phyloP scores from a whole-genome alignment of 805 yeast species.

The Schizosaccharomyces osmophilus region DNA sequence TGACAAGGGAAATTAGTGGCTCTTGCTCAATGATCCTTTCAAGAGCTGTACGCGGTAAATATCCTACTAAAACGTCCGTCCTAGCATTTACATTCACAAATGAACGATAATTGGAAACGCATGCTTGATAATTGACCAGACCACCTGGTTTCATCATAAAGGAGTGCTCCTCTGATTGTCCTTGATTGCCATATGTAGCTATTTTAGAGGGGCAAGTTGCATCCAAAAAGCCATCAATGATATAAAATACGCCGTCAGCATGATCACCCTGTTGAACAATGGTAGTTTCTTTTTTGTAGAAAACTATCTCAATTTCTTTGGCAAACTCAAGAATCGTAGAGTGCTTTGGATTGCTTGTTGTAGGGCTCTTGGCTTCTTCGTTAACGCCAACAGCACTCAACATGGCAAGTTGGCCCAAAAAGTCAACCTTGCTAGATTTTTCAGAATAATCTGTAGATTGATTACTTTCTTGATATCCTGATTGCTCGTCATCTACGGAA shows the following conservation, averaged over 20 bases:
- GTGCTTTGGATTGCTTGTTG: not conserved
- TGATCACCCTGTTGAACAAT: conserved; percentile 40
- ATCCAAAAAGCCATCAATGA: conserved; percentile 54
- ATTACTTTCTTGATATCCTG: not conserved
- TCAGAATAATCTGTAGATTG: not conserved
- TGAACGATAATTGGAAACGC: conserved; percentile 56
- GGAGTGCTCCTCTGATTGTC: conserved; percentile 10
- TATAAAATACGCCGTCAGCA: conserved; percentile 54
- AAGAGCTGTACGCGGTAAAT: conserved; percentile 35
- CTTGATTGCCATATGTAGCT: conserved; percentile 4
- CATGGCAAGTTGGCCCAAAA: not conserved
- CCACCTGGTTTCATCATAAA: conserved; percentile 54
- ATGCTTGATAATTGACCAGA: conserved; percentile 65
- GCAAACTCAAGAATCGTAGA: conserved; percentile 18
- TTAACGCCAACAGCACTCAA: not conserved
- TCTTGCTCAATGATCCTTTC: conserved; percentile 48
- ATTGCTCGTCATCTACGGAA: not conserved
- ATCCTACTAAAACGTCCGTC: conserved; percentile 42
- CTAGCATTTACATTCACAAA: conserved; percentile 45
- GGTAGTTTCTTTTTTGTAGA: conserved; percentile 26
- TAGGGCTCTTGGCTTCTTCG: not conserved
- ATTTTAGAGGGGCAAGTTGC: conserved; percentile 20
- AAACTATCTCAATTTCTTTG: conserved; percentile 30
- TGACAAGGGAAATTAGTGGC: conserved; percentile 49
- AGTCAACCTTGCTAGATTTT: not conserved